A percentile compares a stretch with the other conserved stretches of the same genome.
phyloP scores from a whole-genome alignment of 768 basidiomycete genomes.

The Asterophora parasitica region DNA sequence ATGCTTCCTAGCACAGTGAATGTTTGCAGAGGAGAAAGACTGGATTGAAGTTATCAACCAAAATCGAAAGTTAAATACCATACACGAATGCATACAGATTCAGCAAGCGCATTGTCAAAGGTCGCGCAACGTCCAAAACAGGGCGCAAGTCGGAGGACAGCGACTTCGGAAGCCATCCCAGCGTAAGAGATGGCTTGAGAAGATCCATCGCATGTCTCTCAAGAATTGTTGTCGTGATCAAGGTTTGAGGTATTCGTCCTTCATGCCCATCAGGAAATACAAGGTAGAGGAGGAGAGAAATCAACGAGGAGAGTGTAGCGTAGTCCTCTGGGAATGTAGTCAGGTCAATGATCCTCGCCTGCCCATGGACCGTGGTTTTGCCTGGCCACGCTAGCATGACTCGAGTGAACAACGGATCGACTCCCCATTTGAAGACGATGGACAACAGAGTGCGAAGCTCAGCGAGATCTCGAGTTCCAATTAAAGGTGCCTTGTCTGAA shows the following conservation, averaged over 20 bases:
- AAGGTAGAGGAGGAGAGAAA: constrained; percentile 40
- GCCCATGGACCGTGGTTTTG: constrained; percentile 14
- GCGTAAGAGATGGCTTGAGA: constrained; percentile 51
- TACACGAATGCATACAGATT: constrained; percentile 46
- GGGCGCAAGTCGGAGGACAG: constrained; percentile 31
- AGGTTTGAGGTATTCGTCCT: constrained; percentile 48
- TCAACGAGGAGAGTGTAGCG: constrained; percentile 35
- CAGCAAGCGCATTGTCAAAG: constrained; percentile 51
- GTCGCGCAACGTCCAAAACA: constrained; percentile 44
- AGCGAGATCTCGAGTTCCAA: constrained; percentile 66
- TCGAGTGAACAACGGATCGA: constrained; percentile 46
- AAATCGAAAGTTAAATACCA: constrained; percentile 11
- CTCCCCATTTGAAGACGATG: constrained; percentile 69
- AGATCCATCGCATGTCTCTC: constrained; percentile 53
- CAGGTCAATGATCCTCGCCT: constrained; percentile 39
- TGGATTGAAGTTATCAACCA: constrained; percentile 25
- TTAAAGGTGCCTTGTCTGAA: constrained; percentile 23
- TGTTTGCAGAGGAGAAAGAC: constrained; percentile 60
- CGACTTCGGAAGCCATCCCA: constrained; percentile 72
- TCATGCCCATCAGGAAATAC: constrained; percentile 51
- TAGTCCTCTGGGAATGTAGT: constrained; percentile 40
- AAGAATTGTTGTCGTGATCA: constrained; percentile 56
- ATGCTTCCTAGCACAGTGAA: constrained; percentile 62
- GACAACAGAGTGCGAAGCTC: constrained; percentile 60
- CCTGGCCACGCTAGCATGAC: constrained; percentile 37